These are phyloP conservation scores for Rhizophora apiculata DNA, from an alignment of 345 rosid species.

Conservation along the genomic window DNA sequence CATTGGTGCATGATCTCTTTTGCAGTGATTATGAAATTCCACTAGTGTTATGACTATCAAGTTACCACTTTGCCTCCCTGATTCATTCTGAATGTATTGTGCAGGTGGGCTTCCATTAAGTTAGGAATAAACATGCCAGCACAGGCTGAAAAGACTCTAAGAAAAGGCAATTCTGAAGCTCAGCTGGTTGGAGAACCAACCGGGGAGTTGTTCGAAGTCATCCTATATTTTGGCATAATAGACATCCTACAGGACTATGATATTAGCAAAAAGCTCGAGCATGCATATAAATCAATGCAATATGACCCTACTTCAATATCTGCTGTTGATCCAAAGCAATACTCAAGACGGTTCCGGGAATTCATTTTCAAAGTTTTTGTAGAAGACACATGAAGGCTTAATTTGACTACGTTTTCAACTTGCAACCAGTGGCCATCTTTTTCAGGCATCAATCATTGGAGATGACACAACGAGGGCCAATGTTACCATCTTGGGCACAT, in stretches of 20 bases:
- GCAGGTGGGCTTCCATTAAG: slow-evolving; percentile 64
- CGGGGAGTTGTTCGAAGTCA: slow-evolving; percentile 66
- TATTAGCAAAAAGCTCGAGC: slow-evolving; percentile 99
- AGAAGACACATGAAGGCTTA: slow-evolving; percentile 49
- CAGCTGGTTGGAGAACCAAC: slow-evolving; percentile 94
- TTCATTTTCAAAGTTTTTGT: slow-evolving; percentile 76
- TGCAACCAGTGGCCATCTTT: slow-evolving; percentile 20
- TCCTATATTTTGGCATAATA: slow-evolving; percentile 80
- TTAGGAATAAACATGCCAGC: slow-evolving; percentile 80
- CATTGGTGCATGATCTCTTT: too few relatives aligned
- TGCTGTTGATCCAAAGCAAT: slow-evolving; percentile 98
- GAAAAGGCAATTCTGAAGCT: slow-evolving; percentile 58
- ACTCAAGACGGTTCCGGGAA: slow-evolving; percentile 86
- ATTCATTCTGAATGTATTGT: slow-evolving; percentile 19
- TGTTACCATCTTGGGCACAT: neutral
- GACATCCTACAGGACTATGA: slow-evolving; percentile 98
- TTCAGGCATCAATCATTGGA: slow-evolving; percentile 16
- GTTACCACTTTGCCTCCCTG: neutral
- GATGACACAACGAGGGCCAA: slow-evolving; percentile 5
- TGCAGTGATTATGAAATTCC: neutral
- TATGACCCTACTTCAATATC: slow-evolving; percentile 95
- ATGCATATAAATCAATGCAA: slow-evolving; percentile 95
- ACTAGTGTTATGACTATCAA: neutral
- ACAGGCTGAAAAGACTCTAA: slow-evolving; percentile 69
- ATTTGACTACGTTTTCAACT: slow-evolving; percentile 18